Percentiles rank a stretch among this genome's conserved stretches.
These are phyloP conservation scores for Suillus clintonianus DNA, from an alignment of 768 basidiomycete species.

Conservation along the genomic window DNA sequence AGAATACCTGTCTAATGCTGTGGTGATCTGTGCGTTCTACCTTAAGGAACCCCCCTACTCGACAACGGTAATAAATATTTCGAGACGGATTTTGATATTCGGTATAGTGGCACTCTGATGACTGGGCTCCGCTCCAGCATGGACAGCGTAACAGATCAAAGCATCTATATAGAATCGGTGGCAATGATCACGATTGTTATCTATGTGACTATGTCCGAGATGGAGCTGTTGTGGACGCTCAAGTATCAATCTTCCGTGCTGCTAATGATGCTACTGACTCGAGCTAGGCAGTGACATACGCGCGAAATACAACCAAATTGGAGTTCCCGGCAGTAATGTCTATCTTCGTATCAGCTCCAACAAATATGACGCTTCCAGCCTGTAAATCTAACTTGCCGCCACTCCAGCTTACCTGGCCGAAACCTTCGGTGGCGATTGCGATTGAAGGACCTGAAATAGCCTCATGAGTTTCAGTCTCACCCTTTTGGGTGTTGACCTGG, in stretches of 20 bases:
- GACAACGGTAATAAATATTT: background rate
- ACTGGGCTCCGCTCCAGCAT: background rate
- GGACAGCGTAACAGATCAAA: background rate
- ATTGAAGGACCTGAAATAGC: slow-evolving; percentile 84
- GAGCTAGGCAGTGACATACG: slow-evolving; percentile 22
- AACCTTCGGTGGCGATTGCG: slow-evolving; percentile 71
- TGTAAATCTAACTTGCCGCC: slow-evolving; percentile 41
- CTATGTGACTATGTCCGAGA: background rate
- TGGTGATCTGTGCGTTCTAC: background rate
- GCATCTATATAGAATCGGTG: background rate
- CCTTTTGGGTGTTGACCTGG: slow-evolving; percentile 49
- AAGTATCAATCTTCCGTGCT: background rate
- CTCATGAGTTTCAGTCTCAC: slow-evolving; percentile 54
- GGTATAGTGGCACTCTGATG: background rate
- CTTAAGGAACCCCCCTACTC: background rate
- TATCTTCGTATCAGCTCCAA: slow-evolving; percentile 71
- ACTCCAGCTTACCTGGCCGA: slow-evolving; percentile 57
- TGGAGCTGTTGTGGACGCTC: background rate
- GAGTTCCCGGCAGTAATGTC: slow-evolving; percentile 40
- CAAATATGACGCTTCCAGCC: slow-evolving; percentile 78
- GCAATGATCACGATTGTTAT: background rate
- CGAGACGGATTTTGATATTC: background rate
- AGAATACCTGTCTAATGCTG: slow-evolving; percentile 57
- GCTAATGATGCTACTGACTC: too few species aligned
- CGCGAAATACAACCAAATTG: slow-evolving; percentile 27